Evolutionary conservation across 148 eudicot species (phyloP), one percentile per base, ranked within the genome.

Genomic region (Rhododendron ferrugineum): DNA sequence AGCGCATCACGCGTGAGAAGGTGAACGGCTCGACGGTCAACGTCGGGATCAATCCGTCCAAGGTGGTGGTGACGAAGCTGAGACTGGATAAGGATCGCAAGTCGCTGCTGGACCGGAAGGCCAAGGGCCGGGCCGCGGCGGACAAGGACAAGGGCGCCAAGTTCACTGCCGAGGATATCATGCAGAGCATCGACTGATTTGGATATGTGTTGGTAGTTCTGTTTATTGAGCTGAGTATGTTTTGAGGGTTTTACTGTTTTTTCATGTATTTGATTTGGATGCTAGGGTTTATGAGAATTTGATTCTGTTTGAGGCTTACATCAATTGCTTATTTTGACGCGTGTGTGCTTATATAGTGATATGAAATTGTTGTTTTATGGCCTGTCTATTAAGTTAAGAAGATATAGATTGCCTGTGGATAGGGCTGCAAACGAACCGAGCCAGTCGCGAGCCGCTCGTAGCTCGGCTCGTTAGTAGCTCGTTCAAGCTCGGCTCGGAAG

Each of bases 1-100:
- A 93, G 87, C 86, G 96, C 26, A 92, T 93, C 73, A 92, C 96
- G 1, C 86, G 96, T 10, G 96, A 93, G 91, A 93, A 93, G 88
- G 96, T 92, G 15, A 93, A 92, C n/a, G 96, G 96, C 1, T 86
- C 91, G 8, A 93, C 96, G 7, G 96, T 93, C 64, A 93, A 92
- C 60, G 96, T 93, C 0, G 95, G 95, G 0, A 81, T 93, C 76
- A 88, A 92, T 75, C 91, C 95, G 0, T 93, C 95, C 6, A 93
- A 93, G 78, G 89, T 87, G 2, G 90, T 93, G 26, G 80, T 93
- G 26, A 92, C 93, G 4, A 93, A 93, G 89, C 93, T 93, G 66
- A 79, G 88, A 34, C 90, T 93, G 7, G 96, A 93, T 56, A 93
- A 93, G 92, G 96, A 92, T 82, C 85, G 96, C 44, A 93, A 93